Percentiles rank a stretch among this genome's conserved stretches.
These are phyloP conservation scores for Saccharomycopsis oosterbeekiorum DNA, from an alignment of 805 yeast species.

Conservation along the genomic window DNA sequence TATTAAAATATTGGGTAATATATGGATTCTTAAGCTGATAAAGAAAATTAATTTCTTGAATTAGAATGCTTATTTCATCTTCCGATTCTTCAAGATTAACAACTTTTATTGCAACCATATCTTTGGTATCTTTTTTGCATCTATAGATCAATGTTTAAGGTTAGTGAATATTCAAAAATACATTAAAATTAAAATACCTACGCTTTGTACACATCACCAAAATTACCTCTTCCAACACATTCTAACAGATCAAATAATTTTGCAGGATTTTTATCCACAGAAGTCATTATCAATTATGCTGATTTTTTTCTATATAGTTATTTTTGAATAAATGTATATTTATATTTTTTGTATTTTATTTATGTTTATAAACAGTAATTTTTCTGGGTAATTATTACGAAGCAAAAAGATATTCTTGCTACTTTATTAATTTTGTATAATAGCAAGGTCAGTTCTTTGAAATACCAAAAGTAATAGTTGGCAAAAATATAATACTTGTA, in stretches of 20 bases:
- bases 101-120: slow-evolving; percentile 75
- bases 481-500: neutral
- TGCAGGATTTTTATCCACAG: slow-evolving; percentile 6
- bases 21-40: slow-evolving; percentile 54
- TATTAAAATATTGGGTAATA: slow-evolving; percentile 57
- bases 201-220: slow-evolving; percentile 79
- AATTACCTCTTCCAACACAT: slow-evolving; percentile 75
- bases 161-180: neutral
- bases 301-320: neutral
- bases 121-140: slow-evolving; percentile 20
- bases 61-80: slow-evolving; percentile 61
- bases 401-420: neutral
- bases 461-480: neutral
- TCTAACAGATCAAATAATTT: slow-evolving; percentile 27
- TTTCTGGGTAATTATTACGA: neutral
- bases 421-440: neutral
- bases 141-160: neutral
- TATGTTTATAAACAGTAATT: neutral
- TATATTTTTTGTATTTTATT: neutral
- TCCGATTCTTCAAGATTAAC: slow-evolving; percentile 69
- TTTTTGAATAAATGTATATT: neutral
- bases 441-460: neutral
- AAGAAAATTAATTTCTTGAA: slow-evolving; percentile 72
- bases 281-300: neutral
- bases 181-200: neutral